Percentiles rank a stretch among this genome's conserved stretches.
phyloP scores from a whole-genome alignment of 2,329 filamentous ascomycete species.

The Dothideomycetes sp. region DNA sequence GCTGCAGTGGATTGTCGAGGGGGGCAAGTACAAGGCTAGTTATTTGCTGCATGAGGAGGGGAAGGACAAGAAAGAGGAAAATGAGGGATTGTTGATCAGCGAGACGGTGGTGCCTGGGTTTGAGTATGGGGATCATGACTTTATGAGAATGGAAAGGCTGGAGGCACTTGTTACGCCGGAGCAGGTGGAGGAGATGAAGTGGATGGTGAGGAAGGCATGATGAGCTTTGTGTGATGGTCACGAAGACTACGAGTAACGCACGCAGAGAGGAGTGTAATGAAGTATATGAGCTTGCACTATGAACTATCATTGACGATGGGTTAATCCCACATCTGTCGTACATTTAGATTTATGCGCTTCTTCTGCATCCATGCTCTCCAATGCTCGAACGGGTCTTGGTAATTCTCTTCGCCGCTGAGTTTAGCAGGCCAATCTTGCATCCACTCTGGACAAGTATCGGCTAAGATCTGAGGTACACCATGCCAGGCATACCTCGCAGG shows the following conservation, averaged over 20 bases:
- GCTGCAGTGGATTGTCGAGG: slow-evolving; percentile 59
- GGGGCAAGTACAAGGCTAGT: slow-evolving; percentile 55
- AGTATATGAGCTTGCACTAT: too few relatives aligned
- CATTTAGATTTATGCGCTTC: slow-evolving; percentile 86
- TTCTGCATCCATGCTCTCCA: slow-evolving; percentile 83
- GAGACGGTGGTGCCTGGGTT: slow-evolving; percentile 61
- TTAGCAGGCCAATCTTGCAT: slow-evolving; percentile 61
- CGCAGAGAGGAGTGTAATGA: too few relatives aligned
- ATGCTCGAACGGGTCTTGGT: slow-evolving; percentile 38
- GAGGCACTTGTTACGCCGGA: slow-evolving; percentile 41
- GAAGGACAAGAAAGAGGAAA: neutral
- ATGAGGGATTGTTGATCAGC: slow-evolving; percentile 47
- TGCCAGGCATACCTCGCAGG: slow-evolving; percentile 86
- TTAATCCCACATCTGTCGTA: slow-evolving; percentile 69
- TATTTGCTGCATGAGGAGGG: slow-evolving; percentile 41
- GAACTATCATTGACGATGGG: too few relatives aligned
- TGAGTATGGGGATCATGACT: slow-evolving; percentile 57
- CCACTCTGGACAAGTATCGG: slow-evolving; percentile 65
- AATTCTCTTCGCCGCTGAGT: slow-evolving; percentile 11
- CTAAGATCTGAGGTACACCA: slow-evolving; percentile 78
- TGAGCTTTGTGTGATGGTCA: too few relatives aligned
- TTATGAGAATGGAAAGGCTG: slow-evolving; percentile 43
- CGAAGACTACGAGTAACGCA: too few relatives aligned
- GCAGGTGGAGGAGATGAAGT: slow-evolving; percentile 36
- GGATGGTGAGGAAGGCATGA: slow-evolving; percentile 29